Base-by-base conservation (phyloP, 2,329 filamentous ascomycete species). In the Parastagonospora nodorum region DNA sequence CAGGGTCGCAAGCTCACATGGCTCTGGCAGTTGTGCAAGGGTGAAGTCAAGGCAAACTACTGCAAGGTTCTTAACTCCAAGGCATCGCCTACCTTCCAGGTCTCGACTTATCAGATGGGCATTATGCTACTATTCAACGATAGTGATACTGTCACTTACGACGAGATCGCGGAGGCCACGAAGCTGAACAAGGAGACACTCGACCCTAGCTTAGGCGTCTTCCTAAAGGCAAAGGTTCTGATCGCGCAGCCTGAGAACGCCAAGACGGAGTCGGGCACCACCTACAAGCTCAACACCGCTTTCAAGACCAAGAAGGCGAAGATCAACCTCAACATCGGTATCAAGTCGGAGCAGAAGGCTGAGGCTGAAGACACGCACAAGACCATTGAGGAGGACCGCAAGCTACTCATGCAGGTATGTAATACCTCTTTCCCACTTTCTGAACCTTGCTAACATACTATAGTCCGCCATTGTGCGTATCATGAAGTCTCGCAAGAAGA, bases 221-320 rank as follows among this genome's bases (percentile, higher is more conserved):
- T 97, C 60, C 80, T 96, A 66, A 97, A 97, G 79, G 92, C 94
- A 56, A 97, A 93, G 79, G 89, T 99, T 38, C 80, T 99, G 40
- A 80, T 84, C 40, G 83, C 90, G 63, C 82, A 81, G 30, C 86
- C 89, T 0, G 86, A 89, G 30, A 84, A 86, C 32, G 87, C 86
- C 47, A 94, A 95, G 75, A 84, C 88, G 2, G 88, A 86, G 10
- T 82, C 89, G 1, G 90, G 89, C 38, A 92, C 90, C 53, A 86
- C 82, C 0, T 97, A 95, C 76, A 82, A 82, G 40, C 82, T 99
- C 54, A 99, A 99, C 77, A 88, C 92, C 61, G 90, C 92, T 70
- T 97, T 97, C 82, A 97, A 96, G 83, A 92, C 87, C 79, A 99
- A 99, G 83, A 99, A 97, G 82, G 87, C 97, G 64, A 92, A 96